Evolutionary conservation across 495 filamentous ascomycete species (phyloP), one percentile per base, ranked within the genome.

Genomic region (Bathelium albidoporum): DNA sequence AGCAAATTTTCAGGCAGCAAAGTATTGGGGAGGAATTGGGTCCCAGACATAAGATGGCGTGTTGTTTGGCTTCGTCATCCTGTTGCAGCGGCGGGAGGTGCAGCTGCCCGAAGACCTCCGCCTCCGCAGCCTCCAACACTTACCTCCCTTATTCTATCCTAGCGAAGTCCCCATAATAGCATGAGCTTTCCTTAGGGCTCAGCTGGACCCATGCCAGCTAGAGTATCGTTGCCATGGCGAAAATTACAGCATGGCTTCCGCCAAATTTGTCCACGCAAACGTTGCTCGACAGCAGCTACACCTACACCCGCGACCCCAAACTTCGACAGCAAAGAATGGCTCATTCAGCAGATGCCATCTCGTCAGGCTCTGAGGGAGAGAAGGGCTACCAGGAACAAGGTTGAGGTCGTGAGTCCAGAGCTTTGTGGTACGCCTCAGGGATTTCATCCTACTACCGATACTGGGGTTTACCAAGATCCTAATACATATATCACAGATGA

Each of bases 321-420:
- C 10, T 3, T 29, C 2, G 49, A 55, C 24, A 9, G 9, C 11
- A 55, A 26, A 29, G 16, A 26, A 12, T 55, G 12, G 49, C 24
- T 28, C 22, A 55, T 29, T 55, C 20, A 29, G 24, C 49, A 29
- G 24, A 28, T 55, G 7, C 49, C 5, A 10, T 20, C 24, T 12
- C 49, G 20, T 24, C 5, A 26, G 29, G 24, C 5, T n/a, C 9
- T 12, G 49, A 5, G 2, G 20, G 26, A 62, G 32, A 32, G 32
- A 10, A 3, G 32, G 20, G 28, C 36, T 28, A 28, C 12, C 28
- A 16, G n/a, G 16, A 32, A 58, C 10, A 53, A 49, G 14, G 36
- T 63, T 22, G 63, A 68, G 12, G 32, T 70, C 31, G 66, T 69
- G 20, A 69, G 69, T 53, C 61, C 64, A 36, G 39, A 36, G 14